A percentile compares a stretch with the other conserved stretches of the same genome.
Conservation (phyloP, 2,329 filamentous ascomycete genomes). For the Neodidymelliopsis sp. region DNA sequence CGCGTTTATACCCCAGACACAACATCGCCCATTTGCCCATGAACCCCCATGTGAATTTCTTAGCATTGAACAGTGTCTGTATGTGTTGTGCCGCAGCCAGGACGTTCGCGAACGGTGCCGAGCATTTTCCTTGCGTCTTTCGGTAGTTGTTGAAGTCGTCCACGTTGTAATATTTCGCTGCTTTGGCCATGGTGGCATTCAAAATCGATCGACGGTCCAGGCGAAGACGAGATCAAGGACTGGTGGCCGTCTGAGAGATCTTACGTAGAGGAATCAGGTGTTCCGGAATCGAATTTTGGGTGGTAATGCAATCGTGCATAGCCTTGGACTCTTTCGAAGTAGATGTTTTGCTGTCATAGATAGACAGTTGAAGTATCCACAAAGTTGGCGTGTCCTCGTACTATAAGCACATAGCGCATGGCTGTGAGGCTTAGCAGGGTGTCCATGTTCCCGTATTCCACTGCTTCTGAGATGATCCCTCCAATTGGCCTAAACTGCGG, state of each 20-base stretch:
- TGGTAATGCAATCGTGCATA: too few species aligned
- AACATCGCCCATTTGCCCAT: conserved; percentile 43
- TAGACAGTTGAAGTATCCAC: neutral
- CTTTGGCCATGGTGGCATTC: conserved; percentile 28
- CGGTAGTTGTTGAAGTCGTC: conserved; percentile 36
- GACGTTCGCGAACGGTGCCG: conserved; percentile 37
- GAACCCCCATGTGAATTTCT: conserved; percentile 42
- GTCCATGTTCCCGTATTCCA: conserved; percentile 1
- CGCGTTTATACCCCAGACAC: conserved; percentile 41
- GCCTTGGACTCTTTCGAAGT: neutral
- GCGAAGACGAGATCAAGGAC: too few species aligned
- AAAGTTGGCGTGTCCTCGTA: conserved; percentile 1
- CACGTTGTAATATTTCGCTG: conserved; percentile 33
- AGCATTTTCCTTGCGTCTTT: conserved; percentile 22
- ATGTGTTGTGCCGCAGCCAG: conserved; percentile 40
- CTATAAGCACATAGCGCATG: conserved; percentile 11
- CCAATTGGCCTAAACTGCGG: conserved; percentile 11
- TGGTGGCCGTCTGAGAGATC: too few species aligned
- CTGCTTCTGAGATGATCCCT: neutral
- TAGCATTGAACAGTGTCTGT: conserved; percentile 39
- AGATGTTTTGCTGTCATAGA: neutral
- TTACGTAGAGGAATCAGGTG: too few species aligned
- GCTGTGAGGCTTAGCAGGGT: conserved; percentile 12
- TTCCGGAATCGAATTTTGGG: too few species aligned
- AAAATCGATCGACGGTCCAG: too few species aligned